Evolutionary conservation across 2,329 filamentous ascomycete genomes (phyloP).

Genomic region (Aspergillus piperis): DNA sequence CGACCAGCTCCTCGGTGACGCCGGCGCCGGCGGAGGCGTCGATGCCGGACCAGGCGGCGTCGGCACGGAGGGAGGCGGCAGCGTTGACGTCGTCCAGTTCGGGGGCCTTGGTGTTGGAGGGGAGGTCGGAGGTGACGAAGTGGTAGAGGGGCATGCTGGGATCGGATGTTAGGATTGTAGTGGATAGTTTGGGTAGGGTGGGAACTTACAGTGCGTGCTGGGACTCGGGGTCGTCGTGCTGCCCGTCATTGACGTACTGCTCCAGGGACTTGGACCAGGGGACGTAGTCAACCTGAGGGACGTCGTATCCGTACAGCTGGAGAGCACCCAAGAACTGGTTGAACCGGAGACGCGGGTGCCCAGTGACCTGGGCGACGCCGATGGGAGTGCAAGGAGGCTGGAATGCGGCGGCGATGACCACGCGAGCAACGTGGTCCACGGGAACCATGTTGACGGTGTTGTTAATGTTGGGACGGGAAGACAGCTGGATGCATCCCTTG

Average conservation of each 20-base stretch:
- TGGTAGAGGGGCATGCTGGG: conserved; percentile 68
- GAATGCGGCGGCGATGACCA: conserved; percentile 74
- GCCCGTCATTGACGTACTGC: conserved; percentile 63
- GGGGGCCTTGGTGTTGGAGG: conserved; percentile 67
- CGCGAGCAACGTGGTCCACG: conserved; percentile 77
- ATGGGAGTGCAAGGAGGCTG: conserved; percentile 59
- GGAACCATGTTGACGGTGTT: conserved; percentile 92
- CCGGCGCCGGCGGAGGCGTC: conserved; percentile 59
- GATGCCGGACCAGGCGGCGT: conserved; percentile 59
- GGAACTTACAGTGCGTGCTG: conserved; percentile 64
- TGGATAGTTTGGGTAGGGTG: background rate
- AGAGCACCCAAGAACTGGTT: conserved; percentile 74
- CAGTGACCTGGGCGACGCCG: conserved; percentile 74
- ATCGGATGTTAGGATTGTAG: conserved; percentile 1
- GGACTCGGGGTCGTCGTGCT: conserved; percentile 58
- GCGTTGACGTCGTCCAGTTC: conserved; percentile 75
- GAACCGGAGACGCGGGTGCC: conserved; percentile 74
- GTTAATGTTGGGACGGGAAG: conserved; percentile 69
- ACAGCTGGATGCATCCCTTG: conserved; percentile 84
- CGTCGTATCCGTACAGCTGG: conserved; percentile 70
- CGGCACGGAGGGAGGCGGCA: conserved; percentile 62
- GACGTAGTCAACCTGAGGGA: conserved; percentile 66
- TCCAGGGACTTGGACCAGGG: conserved; percentile 70
- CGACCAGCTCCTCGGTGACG: conserved; percentile 63
- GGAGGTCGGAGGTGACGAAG: conserved; percentile 71